These are phyloP conservation scores for Phragmites australis DNA, from an alignment of 176 grass and related monocot genomes.

Conservation along the genomic window DNA sequence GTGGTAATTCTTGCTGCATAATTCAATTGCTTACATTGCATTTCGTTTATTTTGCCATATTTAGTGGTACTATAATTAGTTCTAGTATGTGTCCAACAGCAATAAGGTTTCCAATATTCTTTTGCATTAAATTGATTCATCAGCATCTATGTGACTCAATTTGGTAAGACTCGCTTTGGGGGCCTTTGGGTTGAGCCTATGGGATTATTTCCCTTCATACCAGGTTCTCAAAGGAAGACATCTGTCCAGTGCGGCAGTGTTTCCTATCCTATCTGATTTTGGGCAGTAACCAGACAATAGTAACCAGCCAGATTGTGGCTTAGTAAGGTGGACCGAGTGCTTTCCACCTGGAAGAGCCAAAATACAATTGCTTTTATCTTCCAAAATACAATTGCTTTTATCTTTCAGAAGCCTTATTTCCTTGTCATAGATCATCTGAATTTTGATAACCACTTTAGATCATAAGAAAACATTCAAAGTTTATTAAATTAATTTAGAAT, in stretches of 20 bases:
- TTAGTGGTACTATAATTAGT: neutral
- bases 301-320: neutral
- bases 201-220: neutral
- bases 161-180: neutral
- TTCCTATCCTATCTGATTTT: neutral
- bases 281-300: neutral
- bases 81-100: neutral
- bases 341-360: neutral
- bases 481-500: neutral
- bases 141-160: neutral
- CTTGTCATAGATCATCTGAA: neutral
- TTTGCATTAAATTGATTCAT: neutral
- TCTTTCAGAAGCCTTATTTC: neutral
- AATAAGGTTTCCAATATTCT: neutral
- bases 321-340: neutral
- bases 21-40: neutral
- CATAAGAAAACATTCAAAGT: neutral
- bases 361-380: neutral
- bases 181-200: neutral
- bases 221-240: neutral
- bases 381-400: neutral
- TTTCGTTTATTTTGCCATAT: neutral
- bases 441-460: constrained; percentile 2
- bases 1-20: neutral
- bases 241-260: neutral